Evolutionary conservation across 2,329 filamentous ascomycete genomes (phyloP).

Genomic region (Colletotrichum sp.): DNA sequence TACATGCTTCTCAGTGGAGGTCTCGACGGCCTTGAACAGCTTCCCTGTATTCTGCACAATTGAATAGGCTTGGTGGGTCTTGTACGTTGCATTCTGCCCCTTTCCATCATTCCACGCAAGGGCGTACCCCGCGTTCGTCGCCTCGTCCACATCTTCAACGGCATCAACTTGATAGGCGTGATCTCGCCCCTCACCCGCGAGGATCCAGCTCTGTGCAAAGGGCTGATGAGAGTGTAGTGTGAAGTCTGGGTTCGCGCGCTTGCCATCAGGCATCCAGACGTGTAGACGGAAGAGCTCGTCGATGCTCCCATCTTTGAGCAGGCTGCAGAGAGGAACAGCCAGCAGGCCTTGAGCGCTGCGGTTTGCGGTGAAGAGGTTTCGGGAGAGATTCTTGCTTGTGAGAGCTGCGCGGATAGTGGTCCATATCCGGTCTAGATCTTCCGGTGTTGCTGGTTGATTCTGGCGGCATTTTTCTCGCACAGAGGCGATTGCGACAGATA

Average conservation of each 20-base stretch:
- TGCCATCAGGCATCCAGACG: slow-evolving; percentile 36
- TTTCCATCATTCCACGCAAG: slow-evolving; percentile 32
- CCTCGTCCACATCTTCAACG: slow-evolving; percentile 10
- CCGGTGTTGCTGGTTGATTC: background rate
- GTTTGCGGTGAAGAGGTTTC: background rate
- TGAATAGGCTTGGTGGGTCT: slow-evolving; percentile 28
- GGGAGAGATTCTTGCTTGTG: background rate
- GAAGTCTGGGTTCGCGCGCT: slow-evolving; percentile 28
- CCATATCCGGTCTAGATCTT: background rate
- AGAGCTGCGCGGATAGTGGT: background rate
- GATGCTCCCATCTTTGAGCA: slow-evolving; percentile 34
- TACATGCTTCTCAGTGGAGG: slow-evolving; percentile 9
- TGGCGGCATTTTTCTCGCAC: background rate
- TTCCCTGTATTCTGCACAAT: slow-evolving; percentile 28
- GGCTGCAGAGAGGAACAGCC: slow-evolving; percentile 37
- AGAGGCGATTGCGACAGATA: background rate
- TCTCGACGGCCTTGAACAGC: slow-evolving; percentile 21
- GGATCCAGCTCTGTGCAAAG: slow-evolving; percentile 40
- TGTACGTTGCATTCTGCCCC: slow-evolving; percentile 23
- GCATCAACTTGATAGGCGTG: slow-evolving; percentile 29
- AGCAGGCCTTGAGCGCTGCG: slow-evolving; percentile 40
- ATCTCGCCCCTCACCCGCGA: slow-evolving; percentile 37
- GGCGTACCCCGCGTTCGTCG: slow-evolving; percentile 34
- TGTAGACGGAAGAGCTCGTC: slow-evolving; percentile 40
- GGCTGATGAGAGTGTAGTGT: slow-evolving; percentile 38